phyloP scores from a whole-genome alignment of 1,139 yeast genomes.

The Sugiyamaella sp. region DNA sequence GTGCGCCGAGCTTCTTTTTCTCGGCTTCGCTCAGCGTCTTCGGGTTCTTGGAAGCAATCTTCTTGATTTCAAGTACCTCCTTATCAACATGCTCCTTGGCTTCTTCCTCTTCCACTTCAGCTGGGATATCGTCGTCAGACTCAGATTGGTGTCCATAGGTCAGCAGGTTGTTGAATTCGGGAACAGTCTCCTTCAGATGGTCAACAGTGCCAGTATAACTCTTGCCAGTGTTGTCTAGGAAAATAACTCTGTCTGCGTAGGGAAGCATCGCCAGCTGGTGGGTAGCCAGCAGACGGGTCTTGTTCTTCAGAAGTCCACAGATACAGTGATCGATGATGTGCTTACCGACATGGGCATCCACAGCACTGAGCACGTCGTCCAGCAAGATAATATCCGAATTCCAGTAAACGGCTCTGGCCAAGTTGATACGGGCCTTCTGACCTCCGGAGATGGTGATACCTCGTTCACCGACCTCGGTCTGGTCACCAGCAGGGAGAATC shows the following conservation, averaged over 20 bases:
- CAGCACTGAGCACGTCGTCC: slow-evolving; percentile 90
- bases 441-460: slow-evolving; percentile 94
- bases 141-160: slow-evolving; percentile 48
- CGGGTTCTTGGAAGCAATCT: slow-evolving; percentile 23
- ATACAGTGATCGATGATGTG: slow-evolving; percentile 76
- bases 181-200: slow-evolving; percentile 51
- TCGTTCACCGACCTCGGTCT: slow-evolving; percentile 88
- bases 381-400: slow-evolving; percentile 65
- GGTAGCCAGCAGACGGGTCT: slow-evolving; percentile 80
- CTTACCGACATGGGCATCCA: slow-evolving; percentile 87
- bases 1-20: slow-evolving; percentile 33
- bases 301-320: slow-evolving; percentile 55
- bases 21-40: slow-evolving; percentile 24
- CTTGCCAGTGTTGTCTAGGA: slow-evolving; percentile 68
- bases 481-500: slow-evolving; percentile 76
- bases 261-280: slow-evolving; percentile 76
- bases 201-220: slow-evolving; percentile 50
- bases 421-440: slow-evolving; percentile 82
- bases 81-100: slow-evolving; percentile 26
- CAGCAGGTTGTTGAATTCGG: slow-evolving; percentile 57
- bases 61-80: slow-evolving; percentile 23
- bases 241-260: slow-evolving; percentile 69
- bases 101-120: slow-evolving; percentile 27
- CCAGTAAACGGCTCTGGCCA: slow-evolving; percentile 85
- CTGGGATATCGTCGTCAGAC: slow-evolving; percentile 40